Evolutionary conservation across 257 asterid species (phyloP).

Genomic region (Fraxinus anomala): DNA sequence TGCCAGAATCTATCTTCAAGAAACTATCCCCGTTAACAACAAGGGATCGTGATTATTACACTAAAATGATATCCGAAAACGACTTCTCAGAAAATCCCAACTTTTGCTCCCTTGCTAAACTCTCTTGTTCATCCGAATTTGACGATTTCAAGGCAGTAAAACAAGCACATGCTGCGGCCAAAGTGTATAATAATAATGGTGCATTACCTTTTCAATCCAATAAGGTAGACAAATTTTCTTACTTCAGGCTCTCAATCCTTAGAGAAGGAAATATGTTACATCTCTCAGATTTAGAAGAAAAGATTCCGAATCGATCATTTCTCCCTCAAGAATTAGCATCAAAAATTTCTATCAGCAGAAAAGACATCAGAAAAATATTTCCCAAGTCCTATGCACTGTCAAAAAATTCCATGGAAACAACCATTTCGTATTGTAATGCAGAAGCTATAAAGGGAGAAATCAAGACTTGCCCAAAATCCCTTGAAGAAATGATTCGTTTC

Average conservation of each 20-base stretch:
- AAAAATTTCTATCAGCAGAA: constrained; percentile 15
- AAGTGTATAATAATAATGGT: not conserved
- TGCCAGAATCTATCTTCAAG: constrained; percentile 34
- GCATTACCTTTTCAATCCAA: not conserved
- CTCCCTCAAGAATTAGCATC: constrained; percentile 42
- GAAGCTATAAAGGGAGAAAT: not conserved
- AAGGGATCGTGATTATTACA: constrained; percentile 17
- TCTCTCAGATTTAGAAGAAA: constrained; percentile 36
- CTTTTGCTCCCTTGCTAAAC: constrained; percentile 38
- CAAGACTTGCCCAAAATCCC: not conserved
- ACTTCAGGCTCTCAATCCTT: constrained; percentile 40
- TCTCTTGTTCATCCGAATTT: constrained; percentile 12
- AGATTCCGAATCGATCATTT: constrained; percentile 37
- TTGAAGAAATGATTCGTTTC: not conserved
- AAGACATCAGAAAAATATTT: constrained; percentile 21
- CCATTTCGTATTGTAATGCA: constrained; percentile 30
- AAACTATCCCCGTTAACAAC: constrained; percentile 40
- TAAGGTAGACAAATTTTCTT: constrained; percentile 29
- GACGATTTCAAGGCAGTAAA: too few relatives aligned
- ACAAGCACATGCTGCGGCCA: too few relatives aligned
- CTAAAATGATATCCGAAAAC: constrained; percentile 9
- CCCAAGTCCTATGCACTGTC: constrained; percentile 21
- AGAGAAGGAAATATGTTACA: constrained; percentile 32
- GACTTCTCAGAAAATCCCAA: constrained; percentile 19
- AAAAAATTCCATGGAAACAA: constrained; percentile 21